Conservation (phyloP, 208 protist species). For the Strigomonas culicis region DNA sequence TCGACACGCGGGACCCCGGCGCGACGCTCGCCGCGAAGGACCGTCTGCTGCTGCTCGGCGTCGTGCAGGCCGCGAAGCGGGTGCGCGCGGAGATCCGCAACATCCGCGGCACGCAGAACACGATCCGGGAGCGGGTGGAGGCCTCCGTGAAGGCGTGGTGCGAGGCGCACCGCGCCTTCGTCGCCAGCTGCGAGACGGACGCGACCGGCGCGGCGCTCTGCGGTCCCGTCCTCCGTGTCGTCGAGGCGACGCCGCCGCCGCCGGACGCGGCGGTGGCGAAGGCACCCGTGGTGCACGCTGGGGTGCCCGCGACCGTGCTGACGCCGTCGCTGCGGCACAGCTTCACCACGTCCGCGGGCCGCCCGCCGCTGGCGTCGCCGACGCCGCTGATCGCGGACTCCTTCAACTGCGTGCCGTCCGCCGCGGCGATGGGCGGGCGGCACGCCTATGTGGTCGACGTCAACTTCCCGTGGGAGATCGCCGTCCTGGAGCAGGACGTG, state of each 20-base stretch:
- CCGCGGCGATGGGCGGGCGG: neutral
- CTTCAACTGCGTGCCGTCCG: neutral
- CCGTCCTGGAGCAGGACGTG: conserved; percentile 51
- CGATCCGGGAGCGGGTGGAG: conserved; percentile 48
- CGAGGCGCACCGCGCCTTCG: conserved; percentile 12
- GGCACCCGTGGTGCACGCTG: neutral
- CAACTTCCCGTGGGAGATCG: conserved; percentile 36
- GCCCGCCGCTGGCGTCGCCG: neutral
- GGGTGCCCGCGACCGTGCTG: neutral
- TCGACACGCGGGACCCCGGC: conserved; percentile 36
- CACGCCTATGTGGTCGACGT: conserved; percentile 29
- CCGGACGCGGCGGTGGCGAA: neutral
- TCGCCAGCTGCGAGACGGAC: conserved; percentile 14
- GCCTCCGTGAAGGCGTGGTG: conserved; percentile 54
- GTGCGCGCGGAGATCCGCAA: conserved; percentile 45
- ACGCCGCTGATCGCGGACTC: conserved; percentile 7
- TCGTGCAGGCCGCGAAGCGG: conserved; percentile 24
- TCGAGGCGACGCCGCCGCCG: conserved; percentile 20
- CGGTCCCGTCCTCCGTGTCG: conserved; percentile 37
- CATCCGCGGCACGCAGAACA: conserved; percentile 54
- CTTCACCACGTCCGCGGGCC: neutral
- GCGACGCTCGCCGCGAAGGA: conserved; percentile 49
- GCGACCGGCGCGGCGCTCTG: conserved; percentile 27
- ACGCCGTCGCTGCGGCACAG: neutral
- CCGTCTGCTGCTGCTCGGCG: conserved; percentile 50